These are phyloP conservation scores for Urtica urens DNA, from an alignment of 306 rosid species.

Conservation along the genomic window DNA sequence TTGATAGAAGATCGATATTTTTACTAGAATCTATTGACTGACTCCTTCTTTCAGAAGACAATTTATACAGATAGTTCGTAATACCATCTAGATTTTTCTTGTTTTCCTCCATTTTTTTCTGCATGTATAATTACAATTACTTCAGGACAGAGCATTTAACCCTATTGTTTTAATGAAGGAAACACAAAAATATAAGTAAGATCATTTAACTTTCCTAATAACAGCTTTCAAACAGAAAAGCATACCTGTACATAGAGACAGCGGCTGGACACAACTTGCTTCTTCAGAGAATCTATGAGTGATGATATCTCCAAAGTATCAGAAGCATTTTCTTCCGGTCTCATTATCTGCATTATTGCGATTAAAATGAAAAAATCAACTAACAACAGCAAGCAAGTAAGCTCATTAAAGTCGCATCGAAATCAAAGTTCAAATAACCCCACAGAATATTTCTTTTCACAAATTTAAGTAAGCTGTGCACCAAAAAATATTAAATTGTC, in stretches of 20 bases:
- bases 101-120: slow-evolving; percentile 81
- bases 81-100: slow-evolving; percentile 51
- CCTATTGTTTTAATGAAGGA: slow-evolving; percentile 7
- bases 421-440: neutral
- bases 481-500: no score
- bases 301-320: slow-evolving; percentile 38
- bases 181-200: slow-evolving; percentile 1
- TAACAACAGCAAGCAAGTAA: neutral
- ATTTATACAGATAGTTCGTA: slow-evolving; percentile 39
- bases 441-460: no score
- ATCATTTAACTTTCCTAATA: no score
- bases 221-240: no score
- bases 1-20: slow-evolving; percentile 50
- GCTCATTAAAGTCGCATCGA: neutral
- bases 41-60: slow-evolving; percentile 47
- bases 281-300: slow-evolving; percentile 68
- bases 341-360: slow-evolving; percentile 34
- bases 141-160: neutral
- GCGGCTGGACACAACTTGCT: slow-evolving; percentile 55
- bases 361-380: no score
- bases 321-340: slow-evolving; percentile 25
- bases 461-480: no score
- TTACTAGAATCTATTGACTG: slow-evolving; percentile 19
- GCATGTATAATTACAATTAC: slow-evolving; percentile 15
- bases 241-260: slow-evolving; percentile 50